Conservation (phyloP, 2,329 filamentous ascomycete species). For the Trichoderma breve region DNA sequence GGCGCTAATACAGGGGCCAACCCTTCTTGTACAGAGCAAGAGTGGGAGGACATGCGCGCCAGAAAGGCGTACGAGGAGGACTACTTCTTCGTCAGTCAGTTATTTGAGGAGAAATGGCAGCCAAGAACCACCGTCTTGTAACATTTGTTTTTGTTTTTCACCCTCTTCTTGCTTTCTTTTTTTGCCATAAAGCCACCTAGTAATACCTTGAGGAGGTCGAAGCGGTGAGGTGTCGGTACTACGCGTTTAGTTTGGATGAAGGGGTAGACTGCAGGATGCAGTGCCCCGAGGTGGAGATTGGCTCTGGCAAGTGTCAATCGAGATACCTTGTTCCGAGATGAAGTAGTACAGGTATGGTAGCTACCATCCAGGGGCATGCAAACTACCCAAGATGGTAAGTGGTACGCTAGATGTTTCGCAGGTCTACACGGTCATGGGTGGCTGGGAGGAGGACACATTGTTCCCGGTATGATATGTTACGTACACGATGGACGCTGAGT, state of each 20-base stretch:
- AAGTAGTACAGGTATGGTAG: not conserved
- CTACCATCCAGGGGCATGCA: not conserved
- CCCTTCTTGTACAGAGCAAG: constrained; percentile 27
- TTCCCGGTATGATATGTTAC: not conserved
- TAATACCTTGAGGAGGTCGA: not conserved
- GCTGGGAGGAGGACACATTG: not conserved
- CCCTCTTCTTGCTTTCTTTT: not conserved
- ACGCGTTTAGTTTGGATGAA: not conserved
- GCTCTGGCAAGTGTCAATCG: not conserved
- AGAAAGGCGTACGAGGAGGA: constrained; percentile 51
- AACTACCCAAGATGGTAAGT: not conserved
- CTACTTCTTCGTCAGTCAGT: constrained; percentile 59
- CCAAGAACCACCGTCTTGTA: constrained; percentile 32
- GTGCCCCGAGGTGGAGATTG: not conserved
- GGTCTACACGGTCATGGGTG: not conserved
- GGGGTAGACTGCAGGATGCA: constrained; percentile 15
- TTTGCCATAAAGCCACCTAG: not conserved
- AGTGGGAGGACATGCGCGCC: constrained; percentile 48
- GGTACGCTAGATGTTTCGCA: not conserved
- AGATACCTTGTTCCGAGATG: not conserved
- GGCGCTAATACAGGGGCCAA: constrained; percentile 29
- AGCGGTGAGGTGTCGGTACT: constrained; percentile 11
- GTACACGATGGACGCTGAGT: not conserved
- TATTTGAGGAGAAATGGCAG: constrained; percentile 57
- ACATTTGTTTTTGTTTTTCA: not conserved